A percentile compares a stretch with the other conserved stretches of the same genome.
Evolutionary conservation across 352 stramenopile genomes (phyloP).

Genomic region (Phytophthora kernoviae): DNA sequence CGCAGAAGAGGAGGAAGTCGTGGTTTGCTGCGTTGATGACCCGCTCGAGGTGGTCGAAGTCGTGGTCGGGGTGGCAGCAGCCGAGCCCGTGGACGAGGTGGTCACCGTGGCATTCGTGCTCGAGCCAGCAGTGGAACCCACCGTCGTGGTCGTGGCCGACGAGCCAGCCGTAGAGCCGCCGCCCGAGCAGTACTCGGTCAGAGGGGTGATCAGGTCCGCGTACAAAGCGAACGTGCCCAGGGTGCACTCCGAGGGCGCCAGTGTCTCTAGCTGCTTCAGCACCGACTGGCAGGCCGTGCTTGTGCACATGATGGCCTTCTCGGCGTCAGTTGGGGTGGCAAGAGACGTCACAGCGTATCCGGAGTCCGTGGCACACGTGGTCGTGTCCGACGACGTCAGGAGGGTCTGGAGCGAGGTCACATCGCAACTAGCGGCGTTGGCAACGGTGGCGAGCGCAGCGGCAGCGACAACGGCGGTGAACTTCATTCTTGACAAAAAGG

Average conservation of each 20-base stretch:
- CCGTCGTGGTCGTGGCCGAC: not conserved
- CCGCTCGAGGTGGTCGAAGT: conserved; percentile 16
- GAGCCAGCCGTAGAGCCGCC: conserved; percentile 4
- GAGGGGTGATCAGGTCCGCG: conserved; percentile 36
- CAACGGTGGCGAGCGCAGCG: conserved; percentile 22
- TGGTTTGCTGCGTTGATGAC: conserved; percentile 13
- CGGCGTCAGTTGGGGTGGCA: conserved; percentile 23
- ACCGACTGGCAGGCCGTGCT: conserved; percentile 35
- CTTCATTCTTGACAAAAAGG: conserved; percentile 29
- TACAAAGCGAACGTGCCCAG: conserved; percentile 36
- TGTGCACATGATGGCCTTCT: conserved; percentile 38
- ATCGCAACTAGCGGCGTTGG: conserved; percentile 34
- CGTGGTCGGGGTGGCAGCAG: conserved; percentile 8
- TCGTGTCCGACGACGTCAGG: conserved; percentile 23
- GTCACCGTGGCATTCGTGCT: conserved; percentile 10
- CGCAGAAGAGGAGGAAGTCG: conserved; percentile 19
- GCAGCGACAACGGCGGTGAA: conserved; percentile 23
- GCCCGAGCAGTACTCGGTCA: conserved; percentile 24
- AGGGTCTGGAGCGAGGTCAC: conserved; percentile 31
- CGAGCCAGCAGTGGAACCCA: conserved; percentile 8
- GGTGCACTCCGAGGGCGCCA: conserved; percentile 37
- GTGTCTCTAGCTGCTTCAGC: conserved; percentile 25
- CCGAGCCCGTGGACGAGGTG: conserved; percentile 16
- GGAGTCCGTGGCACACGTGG: conserved; percentile 30
- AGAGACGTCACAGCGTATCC: conserved; percentile 41